Evolutionary conservation across 192 early-diverging fungal genomes (phyloP).

Genomic region (Bifiguratus adelaidae): DNA sequence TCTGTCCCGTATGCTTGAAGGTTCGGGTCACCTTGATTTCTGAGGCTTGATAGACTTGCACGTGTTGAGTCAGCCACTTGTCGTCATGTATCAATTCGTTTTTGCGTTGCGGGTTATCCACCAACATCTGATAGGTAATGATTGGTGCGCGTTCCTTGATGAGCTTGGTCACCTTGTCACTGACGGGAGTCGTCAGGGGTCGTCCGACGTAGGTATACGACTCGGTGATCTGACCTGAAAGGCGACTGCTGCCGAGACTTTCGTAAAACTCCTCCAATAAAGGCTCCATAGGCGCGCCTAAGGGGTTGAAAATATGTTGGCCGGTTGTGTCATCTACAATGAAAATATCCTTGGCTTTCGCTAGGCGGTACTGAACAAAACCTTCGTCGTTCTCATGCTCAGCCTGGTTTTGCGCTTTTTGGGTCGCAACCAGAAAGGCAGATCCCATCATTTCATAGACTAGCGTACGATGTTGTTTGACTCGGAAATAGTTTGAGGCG

Average conservation of each 20-base stretch:
- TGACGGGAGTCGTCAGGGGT: conserved; percentile 22
- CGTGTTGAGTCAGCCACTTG: conserved; percentile 39
- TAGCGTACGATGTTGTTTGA: conserved; percentile 29
- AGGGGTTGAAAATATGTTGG: conserved; percentile 62
- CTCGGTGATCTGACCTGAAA: conserved; percentile 44
- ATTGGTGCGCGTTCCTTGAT: conserved; percentile 71
- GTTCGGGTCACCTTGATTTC: conserved; percentile 49
- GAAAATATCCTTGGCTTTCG: conserved; percentile 57
- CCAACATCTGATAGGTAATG: conserved; percentile 37
- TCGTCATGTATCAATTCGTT: conserved; percentile 32
- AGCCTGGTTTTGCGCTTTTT: conserved; percentile 4
- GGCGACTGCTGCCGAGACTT: conserved; percentile 50
- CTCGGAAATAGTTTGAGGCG: conserved; percentile 46
- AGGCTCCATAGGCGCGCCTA: conserved; percentile 60
- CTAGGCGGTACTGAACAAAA: conserved; percentile 51
- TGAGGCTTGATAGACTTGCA: conserved; percentile 43
- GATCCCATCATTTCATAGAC: conserved; percentile 42
- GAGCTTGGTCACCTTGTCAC: conserved; percentile 40
- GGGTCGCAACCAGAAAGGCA: conserved; percentile 57
- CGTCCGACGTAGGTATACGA: conserved; percentile 34
- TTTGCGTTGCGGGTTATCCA: conserved; percentile 44
- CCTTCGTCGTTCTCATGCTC: conserved; percentile 4
- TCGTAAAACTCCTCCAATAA: conserved; percentile 60
- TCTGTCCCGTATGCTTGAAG: conserved; percentile 19
- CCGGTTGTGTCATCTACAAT: conserved; percentile 70